Percentiles rank a stretch among this genome's conserved stretches.
Evolutionary conservation across 2,329 filamentous ascomycete genomes (phyloP).

Genomic region (Diaporthe eres): DNA sequence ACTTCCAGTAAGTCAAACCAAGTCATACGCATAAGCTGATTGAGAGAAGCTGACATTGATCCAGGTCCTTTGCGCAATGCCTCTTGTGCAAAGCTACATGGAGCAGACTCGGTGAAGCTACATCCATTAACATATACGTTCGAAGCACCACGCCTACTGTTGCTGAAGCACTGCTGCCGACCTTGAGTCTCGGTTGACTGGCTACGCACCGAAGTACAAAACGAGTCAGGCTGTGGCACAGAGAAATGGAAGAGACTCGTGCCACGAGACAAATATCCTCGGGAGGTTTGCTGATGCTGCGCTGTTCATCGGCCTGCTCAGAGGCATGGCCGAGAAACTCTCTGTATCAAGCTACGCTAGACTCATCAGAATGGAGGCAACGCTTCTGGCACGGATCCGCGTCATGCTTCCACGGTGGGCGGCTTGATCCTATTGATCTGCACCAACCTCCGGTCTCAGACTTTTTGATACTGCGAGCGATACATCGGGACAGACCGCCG

Average conservation of each 20-base stretch:
- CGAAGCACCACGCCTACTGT: too few relatives aligned
- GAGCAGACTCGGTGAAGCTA: background rate
- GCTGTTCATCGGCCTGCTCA: too few relatives aligned
- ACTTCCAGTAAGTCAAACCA: background rate
- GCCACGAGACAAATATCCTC: too few relatives aligned
- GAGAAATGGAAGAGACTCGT: too few relatives aligned
- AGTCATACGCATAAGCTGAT: too few relatives aligned
- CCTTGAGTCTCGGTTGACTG: too few relatives aligned
- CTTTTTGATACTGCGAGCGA: background rate
- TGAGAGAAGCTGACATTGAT: background rate
- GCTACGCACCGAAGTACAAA: too few relatives aligned
- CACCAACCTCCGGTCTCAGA: background rate
- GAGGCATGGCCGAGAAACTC: too few relatives aligned
- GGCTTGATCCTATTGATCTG: background rate
- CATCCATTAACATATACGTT: background rate
- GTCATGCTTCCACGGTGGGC: background rate
- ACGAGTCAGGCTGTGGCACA: too few relatives aligned
- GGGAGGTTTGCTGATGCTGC: fast-evolving
- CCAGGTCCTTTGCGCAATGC: background rate
- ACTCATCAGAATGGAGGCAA: background rate
- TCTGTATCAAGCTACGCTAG: too few relatives aligned
- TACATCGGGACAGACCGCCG: too few relatives aligned
- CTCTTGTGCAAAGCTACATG: background rate
- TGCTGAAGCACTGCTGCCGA: too few relatives aligned
- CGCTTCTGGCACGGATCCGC: background rate